Conservation (phyloP, 176 grass and related monocot species). For the Echinochloa phyllopogon region DNA sequence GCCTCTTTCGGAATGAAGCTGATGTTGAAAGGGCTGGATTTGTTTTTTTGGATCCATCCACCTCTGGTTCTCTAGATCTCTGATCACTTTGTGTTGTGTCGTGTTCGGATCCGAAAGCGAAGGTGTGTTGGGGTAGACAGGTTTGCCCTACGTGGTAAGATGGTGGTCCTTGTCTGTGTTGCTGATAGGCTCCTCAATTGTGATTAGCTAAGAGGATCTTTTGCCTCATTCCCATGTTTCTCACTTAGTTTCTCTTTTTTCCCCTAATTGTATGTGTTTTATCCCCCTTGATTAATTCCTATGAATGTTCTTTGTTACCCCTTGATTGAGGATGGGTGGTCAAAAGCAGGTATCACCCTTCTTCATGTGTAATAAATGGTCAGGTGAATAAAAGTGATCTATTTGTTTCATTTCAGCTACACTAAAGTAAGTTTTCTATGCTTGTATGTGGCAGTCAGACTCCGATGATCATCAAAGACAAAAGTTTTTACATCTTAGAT, state of each 20-base stretch:
- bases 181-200: conserved; percentile 35
- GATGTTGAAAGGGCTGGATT: conserved; percentile 47
- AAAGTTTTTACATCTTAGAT: background rate
- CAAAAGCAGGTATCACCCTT: conserved; percentile 38
- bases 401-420: conserved; percentile 19
- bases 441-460: background rate
- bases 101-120: conserved; percentile 12
- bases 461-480: background rate
- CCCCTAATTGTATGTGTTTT: conserved; percentile 23
- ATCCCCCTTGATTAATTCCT: background rate
- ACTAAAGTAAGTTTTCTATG: background rate
- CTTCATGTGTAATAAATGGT: conserved; percentile 48
- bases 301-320: conserved; percentile 2
- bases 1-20: conserved; percentile 33
- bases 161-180: conserved; percentile 24
- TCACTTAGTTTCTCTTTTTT: background rate
- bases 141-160: conserved; percentile 25
- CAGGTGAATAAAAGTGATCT: conserved; percentile 46
- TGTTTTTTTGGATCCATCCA: conserved; percentile 43
- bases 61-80: conserved; percentile 21
- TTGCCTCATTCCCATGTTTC: conserved; percentile 29
- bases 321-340: conserved; percentile 35
- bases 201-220: conserved; percentile 34
- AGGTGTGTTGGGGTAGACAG: conserved; percentile 3
- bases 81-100: background rate